Percentiles rank a stretch among this genome's conserved stretches.
Conservation (phyloP, 768 basidiomycete genomes). For the Phlebiopsis flavidoalba region DNA sequence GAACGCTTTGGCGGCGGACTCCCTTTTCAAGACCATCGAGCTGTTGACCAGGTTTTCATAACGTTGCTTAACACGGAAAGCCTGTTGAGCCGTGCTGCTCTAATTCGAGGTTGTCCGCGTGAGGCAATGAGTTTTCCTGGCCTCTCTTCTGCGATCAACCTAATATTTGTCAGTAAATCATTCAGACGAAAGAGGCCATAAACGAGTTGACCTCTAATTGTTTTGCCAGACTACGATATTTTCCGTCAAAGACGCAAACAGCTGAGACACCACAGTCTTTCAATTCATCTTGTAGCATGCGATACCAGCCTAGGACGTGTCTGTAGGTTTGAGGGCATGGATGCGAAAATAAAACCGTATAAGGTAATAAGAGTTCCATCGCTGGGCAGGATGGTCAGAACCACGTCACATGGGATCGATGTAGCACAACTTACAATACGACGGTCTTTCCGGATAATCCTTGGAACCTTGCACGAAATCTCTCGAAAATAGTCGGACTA, state of each 20-base stretch:
- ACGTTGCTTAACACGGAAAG: constrained; percentile 32
- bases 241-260: constrained; percentile 81
- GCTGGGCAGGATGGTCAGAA: constrained; percentile 32
- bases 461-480: constrained; percentile 58
- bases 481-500: constrained; percentile 63
- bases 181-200: neutral
- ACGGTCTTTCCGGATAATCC: constrained; percentile 62
- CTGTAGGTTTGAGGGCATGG: constrained; percentile 55
- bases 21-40: constrained; percentile 6
- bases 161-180: constrained; percentile 18
- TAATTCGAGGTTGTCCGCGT: constrained; percentile 53
- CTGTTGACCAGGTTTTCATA: constrained; percentile 15
- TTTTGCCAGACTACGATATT: constrained; percentile 62
- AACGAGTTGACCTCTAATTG: constrained; percentile 53
- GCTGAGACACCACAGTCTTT: constrained; percentile 48
- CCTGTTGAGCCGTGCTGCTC: constrained; percentile 52
- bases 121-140: constrained; percentile 41
- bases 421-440: constrained; percentile 52
- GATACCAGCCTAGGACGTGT: constrained; percentile 79
- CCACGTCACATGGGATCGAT: neutral
- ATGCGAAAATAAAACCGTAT: constrained; percentile 72
- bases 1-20: neutral
- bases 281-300: constrained; percentile 59
- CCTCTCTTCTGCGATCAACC: constrained; percentile 52
- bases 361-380: constrained; percentile 87